Conservation (phyloP, 306 rosid species). For the Sicyos baderoa region DNA sequence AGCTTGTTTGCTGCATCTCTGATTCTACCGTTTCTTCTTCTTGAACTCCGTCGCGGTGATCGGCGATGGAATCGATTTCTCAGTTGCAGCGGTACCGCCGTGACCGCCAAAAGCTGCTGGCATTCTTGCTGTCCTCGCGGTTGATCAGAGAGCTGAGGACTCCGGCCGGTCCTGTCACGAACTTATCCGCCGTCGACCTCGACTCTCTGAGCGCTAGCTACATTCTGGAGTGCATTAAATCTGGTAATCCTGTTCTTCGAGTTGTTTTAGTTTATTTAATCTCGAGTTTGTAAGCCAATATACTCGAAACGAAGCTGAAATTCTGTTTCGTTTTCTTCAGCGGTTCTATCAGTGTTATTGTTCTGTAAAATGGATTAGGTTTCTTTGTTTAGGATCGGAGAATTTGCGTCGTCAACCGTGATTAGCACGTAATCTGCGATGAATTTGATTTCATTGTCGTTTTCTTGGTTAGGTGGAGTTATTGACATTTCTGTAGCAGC, state of each 20-base stretch:
- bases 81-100: slow-evolving; percentile 35
- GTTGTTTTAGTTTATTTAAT: not conserved
- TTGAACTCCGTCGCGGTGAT: not conserved
- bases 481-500: slow-evolving; percentile 41
- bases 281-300: not conserved
- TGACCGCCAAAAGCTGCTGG: slow-evolving; percentile 43
- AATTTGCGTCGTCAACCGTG: no score
- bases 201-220: slow-evolving; percentile 43
- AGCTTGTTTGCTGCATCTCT: not conserved
- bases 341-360: not conserved
- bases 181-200: slow-evolving; percentile 26
- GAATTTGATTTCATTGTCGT: not conserved
- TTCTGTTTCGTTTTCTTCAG: not conserved
- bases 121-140: slow-evolving; percentile 37
- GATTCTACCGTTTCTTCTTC: slow-evolving; percentile 8
- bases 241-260: slow-evolving; percentile 23
- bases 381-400: not conserved
- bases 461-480: slow-evolving; percentile 33
- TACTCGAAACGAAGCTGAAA: slow-evolving; percentile 7
- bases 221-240: slow-evolving; percentile 36
- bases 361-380: not conserved
- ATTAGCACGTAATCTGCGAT: no score
- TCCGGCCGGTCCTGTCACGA: slow-evolving; percentile 25
- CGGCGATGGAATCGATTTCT: slow-evolving; percentile 21
- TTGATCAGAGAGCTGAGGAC: slow-evolving; percentile 33